Evolutionary conservation across 805 yeast genomes (phyloP), one percentile per base, ranked within the genome.

Genomic region (Cyberlindnera lachancei): DNA sequence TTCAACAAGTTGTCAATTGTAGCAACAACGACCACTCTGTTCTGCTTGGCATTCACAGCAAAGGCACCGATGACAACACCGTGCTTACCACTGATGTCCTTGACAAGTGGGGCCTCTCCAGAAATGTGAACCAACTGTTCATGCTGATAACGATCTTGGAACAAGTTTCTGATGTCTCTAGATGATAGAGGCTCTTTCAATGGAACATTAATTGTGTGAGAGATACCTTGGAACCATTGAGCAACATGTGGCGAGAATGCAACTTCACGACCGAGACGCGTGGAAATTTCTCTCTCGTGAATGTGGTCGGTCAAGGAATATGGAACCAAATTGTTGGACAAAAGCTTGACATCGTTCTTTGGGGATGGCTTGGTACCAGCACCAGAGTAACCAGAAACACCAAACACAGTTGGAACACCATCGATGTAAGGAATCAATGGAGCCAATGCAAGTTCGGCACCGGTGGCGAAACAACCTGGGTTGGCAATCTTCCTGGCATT

Each of bases 381-480:
- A 38, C 99, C 99, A 10, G 98, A 92, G 58, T 90, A 92, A 30
- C 99, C 99, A 30, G 96, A 85, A 21, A 92, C 92, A 53, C 98
- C 98, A 55, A 92, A 92, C 10, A 90, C 69, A 4, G 86, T 66
- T 31, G 99, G 97, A 18, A 70, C 65, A 22, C 92, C 92, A 11
- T 64, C 61, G 25, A 77, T 66, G 50, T 73, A 73, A 30, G 77
- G 74, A n/a, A 70, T 60, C 48, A 92, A 65, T 22, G 98, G 99
- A 29, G 90, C 78, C 54, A 92, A 79, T 11, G 95, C 88, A 17
- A 87, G 61, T 66, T 92, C 97, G 11, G 96, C 92, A 37, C 94
- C 96, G 28, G 99, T 92, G n/a, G 98, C 96, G 56, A 88, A 92
- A 67, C 99, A 92, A 29, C 98, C 99, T 3, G 99, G 99, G 63